Base-by-base conservation (phyloP, 1,139 yeast genomes). In the Lodderomyces jiufengensis region DNA sequence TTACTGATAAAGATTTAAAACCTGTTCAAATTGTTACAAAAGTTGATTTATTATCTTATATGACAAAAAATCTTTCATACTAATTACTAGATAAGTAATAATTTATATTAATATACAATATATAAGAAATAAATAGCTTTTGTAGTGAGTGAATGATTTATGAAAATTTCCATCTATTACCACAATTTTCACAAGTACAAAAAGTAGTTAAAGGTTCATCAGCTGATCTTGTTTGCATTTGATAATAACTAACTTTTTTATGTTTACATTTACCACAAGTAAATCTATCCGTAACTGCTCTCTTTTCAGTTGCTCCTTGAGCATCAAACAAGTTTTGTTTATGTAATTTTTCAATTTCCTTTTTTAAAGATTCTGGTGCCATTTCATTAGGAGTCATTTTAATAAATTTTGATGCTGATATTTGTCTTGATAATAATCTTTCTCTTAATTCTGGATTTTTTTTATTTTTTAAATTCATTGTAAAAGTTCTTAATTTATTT, bases 141-240 rank as follows among this genome's bases (percentile, higher is more conserved):
- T 18, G 20, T 18, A 18, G 7, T 18, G 20, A 5, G 7, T 5
- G 20, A 14, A 6, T n/a, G 9, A 10, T n/a, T 28, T 10, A 20
- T 23, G 92, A 83, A 57, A 90, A 90, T 63, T 92, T 90, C 97
- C 97, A 92, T 62, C 97, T 78, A 57, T 92, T 87, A 48, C 97
- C 97, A 70, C 98, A 92, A 49, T 81, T 85, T 55, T 90, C 97
- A 68, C 97, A 92, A 2, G 97, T 90, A 68, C 97, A 92, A 58
- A 92, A 92, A 2, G 98, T 92, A 7, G 98, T 92, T 55, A 92
- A 76, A 42, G 98, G 98, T 63, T 92, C 98, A 77, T 92, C 98
- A 18, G 98, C 98, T 40, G 95, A 85, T 61, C 98, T 74, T 27
- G 98, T 92, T 70, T 92, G 98, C 84, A 92, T 77, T 66, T 92